A percentile compares a stretch with the other conserved stretches of the same genome.
These are phyloP conservation scores for Gymnopilus dilepis DNA, from an alignment of 768 basidiomycete genomes.

Conservation along the genomic window DNA sequence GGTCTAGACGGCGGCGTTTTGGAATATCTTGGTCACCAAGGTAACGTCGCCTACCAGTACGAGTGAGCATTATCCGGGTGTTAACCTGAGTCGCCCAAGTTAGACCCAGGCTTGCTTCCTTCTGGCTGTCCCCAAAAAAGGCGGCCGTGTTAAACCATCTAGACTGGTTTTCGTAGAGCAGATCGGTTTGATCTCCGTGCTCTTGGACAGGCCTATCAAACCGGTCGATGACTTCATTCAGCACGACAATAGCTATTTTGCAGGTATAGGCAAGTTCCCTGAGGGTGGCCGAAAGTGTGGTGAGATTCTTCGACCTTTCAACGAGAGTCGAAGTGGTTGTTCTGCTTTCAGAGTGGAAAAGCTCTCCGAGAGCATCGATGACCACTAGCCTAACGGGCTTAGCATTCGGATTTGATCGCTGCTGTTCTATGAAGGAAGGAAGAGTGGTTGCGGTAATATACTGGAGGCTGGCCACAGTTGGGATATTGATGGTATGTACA, in stretches of 20 bases:
- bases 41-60: conserved; percentile 72
- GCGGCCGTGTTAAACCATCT: conserved; percentile 77
- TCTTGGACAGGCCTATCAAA: conserved; percentile 46
- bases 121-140: conserved; percentile 60
- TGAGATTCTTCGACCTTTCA: conserved; percentile 74
- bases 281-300: conserved; percentile 68
- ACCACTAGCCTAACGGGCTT: conserved; percentile 80
- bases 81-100: conserved; percentile 96
- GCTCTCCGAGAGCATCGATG: conserved; percentile 87
- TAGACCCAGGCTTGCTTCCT: conserved; percentile 86
- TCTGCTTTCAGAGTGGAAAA: conserved; percentile 72
- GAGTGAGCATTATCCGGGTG: conserved; percentile 78
- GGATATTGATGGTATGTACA: conserved; percentile 65
- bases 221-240: conserved; percentile 91
- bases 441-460: conserved; percentile 60
- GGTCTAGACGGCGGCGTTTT: conserved; percentile 31
- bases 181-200: conserved; percentile 36
- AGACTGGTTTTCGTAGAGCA: conserved; percentile 75
- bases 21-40: conserved; percentile 42
- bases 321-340: conserved; percentile 66
- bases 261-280: conserved; percentile 71
- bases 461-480: conserved; percentile 58
- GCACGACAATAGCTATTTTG: conserved; percentile 74
- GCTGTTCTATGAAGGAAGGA: conserved; percentile 52
- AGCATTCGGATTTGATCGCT: conserved; percentile 31